Base-by-base conservation (phyloP, 345 rosid genomes). In the Syzygium jambos region DNA sequence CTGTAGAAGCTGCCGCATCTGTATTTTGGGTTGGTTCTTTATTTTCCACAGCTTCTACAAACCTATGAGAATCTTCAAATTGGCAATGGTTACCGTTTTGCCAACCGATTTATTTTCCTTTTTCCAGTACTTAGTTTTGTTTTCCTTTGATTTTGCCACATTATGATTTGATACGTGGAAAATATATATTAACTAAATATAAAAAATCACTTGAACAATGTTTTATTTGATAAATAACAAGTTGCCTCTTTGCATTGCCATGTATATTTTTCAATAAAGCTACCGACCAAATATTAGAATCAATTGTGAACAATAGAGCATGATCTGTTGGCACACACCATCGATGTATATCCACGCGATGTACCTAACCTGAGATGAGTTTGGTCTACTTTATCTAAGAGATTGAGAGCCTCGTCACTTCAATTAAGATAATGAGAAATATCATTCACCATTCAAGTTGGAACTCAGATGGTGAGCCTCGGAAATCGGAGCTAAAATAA, bases 291-390 rank as follows among this genome's bases (percentile, higher is more conserved):
- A 22, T 55, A 25, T 3, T 8, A 55, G 59, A 55, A 55, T 55
- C 59, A 8, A 55, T 5, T 21, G 21, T 21, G 25, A 55, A 55
- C 0, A 1, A 22, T 10, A 21, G 0, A 21, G 59, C 0, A 55
- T 22, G 59, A 55, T 3, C 59, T 22, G 0, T 55, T 3, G 0
- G 1, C 59, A 0, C 0, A 3, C 63, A 4, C 63, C 0, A 1
- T 57, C 65, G 0, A 57, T 57, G 29, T 10, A 11, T 57, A 57
- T 25, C 11, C 0, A 5, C 0, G 25, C 29, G 25, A 0, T 23
- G 65, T 57, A 57, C 65, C 65, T 57, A 11, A 57, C 65, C 11
- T 2, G 0, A 57, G 65, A 0, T 57, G 29, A 57, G 63, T 57
- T 57, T 57, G 63, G 63, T 57, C 63, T 57, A 57, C 63, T 57